Conservation (phyloP, 192 early-diverging fungal species). For the Entomortierella lignicola region DNA sequence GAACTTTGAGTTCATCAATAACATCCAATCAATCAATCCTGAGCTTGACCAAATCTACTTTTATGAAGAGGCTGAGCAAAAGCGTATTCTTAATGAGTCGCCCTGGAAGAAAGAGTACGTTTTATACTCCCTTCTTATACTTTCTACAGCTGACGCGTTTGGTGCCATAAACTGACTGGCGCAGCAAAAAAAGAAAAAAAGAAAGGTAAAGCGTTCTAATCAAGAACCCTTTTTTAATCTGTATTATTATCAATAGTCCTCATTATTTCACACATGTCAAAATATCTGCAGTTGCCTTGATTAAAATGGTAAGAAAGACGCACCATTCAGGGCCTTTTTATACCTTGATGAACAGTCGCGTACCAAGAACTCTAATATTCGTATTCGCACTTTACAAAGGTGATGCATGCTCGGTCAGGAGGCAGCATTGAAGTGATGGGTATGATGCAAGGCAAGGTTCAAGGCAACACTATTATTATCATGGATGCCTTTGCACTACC, state of each 20-base stretch:
- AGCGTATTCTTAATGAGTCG: constrained; percentile 66
- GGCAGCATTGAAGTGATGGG: constrained; percentile 98
- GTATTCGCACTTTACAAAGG: constrained; percentile 61
- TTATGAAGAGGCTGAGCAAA: constrained; percentile 79
- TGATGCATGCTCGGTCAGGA: constrained; percentile 97
- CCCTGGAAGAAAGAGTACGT: constrained; percentile 90
- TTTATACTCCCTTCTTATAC: neutral
- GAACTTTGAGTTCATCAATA: constrained; percentile 80
- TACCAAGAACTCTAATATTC: too few relatives aligned
- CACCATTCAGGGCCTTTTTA: too few relatives aligned
- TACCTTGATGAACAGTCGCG: too few relatives aligned
- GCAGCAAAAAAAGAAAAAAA: constrained; percentile 3
- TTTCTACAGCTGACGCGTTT: constrained; percentile 7
- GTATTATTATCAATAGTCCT: constrained; percentile 62
- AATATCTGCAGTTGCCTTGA: constrained; percentile 94
- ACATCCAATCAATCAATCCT: constrained; percentile 74
- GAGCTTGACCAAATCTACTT: constrained; percentile 82
- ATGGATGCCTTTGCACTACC: constrained; percentile 98
- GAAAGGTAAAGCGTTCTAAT: neutral
- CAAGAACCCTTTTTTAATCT: neutral
- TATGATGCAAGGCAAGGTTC: constrained; percentile 94
- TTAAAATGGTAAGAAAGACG: constrained; percentile 87
- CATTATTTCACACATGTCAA: constrained; percentile 89
- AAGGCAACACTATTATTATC: constrained; percentile 88
- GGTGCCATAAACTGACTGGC: neutral